A percentile compares a stretch with the other conserved stretches of the same genome.
Evolutionary conservation across 371 early-diverging fungal species (phyloP).

Genomic region (Basidiobolus meristosporus): DNA sequence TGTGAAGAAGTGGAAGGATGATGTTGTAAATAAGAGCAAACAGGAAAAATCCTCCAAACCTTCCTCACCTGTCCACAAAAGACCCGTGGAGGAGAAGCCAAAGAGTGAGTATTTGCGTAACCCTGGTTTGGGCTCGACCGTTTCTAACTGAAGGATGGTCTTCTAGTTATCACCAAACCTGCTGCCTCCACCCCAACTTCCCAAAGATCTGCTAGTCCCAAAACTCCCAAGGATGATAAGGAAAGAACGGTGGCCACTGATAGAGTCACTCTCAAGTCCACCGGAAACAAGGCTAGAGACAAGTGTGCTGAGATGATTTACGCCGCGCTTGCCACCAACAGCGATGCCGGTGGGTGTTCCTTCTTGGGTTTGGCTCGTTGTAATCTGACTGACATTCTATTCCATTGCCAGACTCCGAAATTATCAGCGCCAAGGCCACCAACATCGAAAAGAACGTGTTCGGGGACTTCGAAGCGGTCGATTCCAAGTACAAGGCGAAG

Average conservation of each 20-base stretch:
- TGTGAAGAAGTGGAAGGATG: conserved; percentile 44
- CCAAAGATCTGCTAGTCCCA: neutral
- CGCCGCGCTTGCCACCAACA: conserved; percentile 49
- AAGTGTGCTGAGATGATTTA: conserved; percentile 74
- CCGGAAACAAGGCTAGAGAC: conserved; percentile 58
- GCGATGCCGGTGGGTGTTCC: conserved; percentile 29
- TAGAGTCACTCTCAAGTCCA: conserved; percentile 24
- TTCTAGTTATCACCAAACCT: neutral
- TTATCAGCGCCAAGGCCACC: conserved; percentile 31
- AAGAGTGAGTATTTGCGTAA: neutral
- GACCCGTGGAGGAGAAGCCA: neutral
- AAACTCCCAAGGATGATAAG: neutral
- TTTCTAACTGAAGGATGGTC: neutral
- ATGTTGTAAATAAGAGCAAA: conserved; percentile 1
- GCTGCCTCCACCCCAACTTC: neutral
- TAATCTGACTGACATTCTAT: neutral
- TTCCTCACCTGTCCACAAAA: neutral
- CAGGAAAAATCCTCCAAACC: neutral
- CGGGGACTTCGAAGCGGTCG: conserved; percentile 18
- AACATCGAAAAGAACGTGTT: conserved; percentile 49
- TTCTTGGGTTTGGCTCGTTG: neutral
- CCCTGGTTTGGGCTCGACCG: too few species aligned
- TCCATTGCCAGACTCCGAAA: conserved; percentile 24
- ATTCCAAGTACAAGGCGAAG: conserved; percentile 47
- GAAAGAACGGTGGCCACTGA: conserved; percentile 13